Base-by-base conservation (phyloP, 148 eudicot genomes). In the Beta vulgaris region DNA sequence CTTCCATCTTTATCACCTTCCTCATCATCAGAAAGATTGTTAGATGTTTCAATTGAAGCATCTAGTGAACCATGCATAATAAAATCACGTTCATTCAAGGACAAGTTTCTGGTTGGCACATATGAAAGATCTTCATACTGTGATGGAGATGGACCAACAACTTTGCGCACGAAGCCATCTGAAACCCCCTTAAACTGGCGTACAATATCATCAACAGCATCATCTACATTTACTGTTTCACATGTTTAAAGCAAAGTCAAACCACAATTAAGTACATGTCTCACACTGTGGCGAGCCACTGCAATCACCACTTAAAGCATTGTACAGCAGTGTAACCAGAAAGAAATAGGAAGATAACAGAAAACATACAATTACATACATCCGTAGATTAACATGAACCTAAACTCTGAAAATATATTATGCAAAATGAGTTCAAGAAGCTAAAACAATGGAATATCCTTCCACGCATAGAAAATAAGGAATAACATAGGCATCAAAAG, bases 111-210 rank as follows among this genome's bases (percentile, higher is more conserved):
- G 78, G 66, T 40, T 58, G 85, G 49, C 68, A 57, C 71, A 71
- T 85, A 84, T 60, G 81, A 39, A 48, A 82, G 37, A 29, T 79
- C 77, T 66, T 85, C 91, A 76, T 61, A 55, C 49, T 80, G 76
- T 42, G 81, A 76, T 63, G 96, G 78, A 78, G 93, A 82, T 77
- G 94, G 69, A 63, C 90, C 88, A 62, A 76, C 88, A 59, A 87
- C 96, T 81, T 90, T 90, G 70, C 90, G 88, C 77, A 84, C 81
- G 31, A 94, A 85, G 72, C 96, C 96, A 84, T 87, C 98, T 9
- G 98, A 90, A 82, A 91, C 98, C 80, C 99, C 99, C 83, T 88
- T 95, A 80, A 92, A 87, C 81, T 95, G 99, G 70, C 97, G 92
- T 71, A 90, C 91, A 37, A 95, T 89, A 82, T 95, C 99, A 85